These are phyloP conservation scores for Shiraia bambusicola DNA, from an alignment of 2,329 filamentous ascomycete species.

Conservation along the genomic window DNA sequence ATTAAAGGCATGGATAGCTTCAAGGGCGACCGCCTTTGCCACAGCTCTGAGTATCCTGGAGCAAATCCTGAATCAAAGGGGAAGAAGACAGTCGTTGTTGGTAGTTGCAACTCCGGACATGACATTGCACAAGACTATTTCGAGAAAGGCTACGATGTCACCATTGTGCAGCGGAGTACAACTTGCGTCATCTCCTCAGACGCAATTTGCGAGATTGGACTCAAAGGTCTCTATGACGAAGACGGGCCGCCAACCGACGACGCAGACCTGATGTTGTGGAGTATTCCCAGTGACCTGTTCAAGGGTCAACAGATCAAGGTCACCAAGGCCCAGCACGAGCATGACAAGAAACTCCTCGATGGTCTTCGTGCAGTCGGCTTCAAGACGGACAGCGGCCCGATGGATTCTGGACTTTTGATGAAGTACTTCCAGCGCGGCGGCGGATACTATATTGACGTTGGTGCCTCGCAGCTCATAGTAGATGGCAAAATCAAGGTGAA, in stretches of 20 bases:
- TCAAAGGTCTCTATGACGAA: slow-evolving; percentile 35
- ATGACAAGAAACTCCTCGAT: slow-evolving; percentile 44
- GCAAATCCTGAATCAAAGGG: slow-evolving; percentile 38
- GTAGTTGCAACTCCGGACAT: slow-evolving; percentile 53
- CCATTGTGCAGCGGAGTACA: slow-evolving; percentile 49
- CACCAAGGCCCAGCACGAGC: slow-evolving; percentile 29
- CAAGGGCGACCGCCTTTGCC: slow-evolving; percentile 40
- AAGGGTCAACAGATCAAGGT: slow-evolving; percentile 33
- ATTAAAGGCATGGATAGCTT: slow-evolving; percentile 39
- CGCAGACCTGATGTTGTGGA: slow-evolving; percentile 33
- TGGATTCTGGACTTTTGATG: slow-evolving; percentile 35
- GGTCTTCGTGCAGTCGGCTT: slow-evolving; percentile 49
- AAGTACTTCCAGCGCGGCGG: slow-evolving; percentile 48
- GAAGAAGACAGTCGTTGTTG: slow-evolving; percentile 50
- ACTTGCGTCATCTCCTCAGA: slow-evolving; percentile 43
- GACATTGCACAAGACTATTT: slow-evolving; percentile 54
- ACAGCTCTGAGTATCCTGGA: slow-evolving; percentile 35
- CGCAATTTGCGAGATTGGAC: slow-evolving; percentile 30
- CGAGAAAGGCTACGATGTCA: slow-evolving; percentile 46
- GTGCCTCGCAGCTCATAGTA: slow-evolving; percentile 46
- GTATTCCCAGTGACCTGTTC: slow-evolving; percentile 39
- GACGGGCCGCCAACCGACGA: slow-evolving; percentile 30
- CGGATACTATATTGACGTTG: slow-evolving; percentile 53
- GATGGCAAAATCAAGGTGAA: slow-evolving; percentile 51
- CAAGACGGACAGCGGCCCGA: slow-evolving; percentile 38